These are phyloP conservation scores for Anisodus acutangulus DNA, from an alignment of 257 asterid genomes.

Conservation along the genomic window DNA sequence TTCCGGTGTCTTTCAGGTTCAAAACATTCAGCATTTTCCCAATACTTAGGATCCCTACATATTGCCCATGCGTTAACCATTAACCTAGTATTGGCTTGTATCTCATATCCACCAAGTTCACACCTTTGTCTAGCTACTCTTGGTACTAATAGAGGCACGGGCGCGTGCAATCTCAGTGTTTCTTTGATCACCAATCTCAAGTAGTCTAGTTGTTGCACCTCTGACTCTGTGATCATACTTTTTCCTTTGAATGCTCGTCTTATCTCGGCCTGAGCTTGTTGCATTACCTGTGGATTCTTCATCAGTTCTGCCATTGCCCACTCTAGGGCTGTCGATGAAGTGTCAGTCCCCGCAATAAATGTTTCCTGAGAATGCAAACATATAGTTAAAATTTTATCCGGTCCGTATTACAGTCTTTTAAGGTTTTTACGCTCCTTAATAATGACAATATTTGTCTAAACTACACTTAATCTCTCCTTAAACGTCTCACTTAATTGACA, in stretches of 20 bases:
- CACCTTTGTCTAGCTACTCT: slow-evolving; percentile 24
- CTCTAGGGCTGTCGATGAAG: slow-evolving; percentile 24
- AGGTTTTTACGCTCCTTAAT: neutral
- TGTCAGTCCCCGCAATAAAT: slow-evolving; percentile 24
- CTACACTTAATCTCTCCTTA: neutral
- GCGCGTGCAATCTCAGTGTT: slow-evolving; percentile 10
- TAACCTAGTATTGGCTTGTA: slow-evolving; percentile 36
- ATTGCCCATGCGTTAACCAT: slow-evolving; percentile 46
- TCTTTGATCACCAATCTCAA: slow-evolving; percentile 14
- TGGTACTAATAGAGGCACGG: slow-evolving; percentile 13
- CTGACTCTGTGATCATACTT: neutral
- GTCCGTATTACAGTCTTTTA: neutral
- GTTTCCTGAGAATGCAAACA: slow-evolving; percentile 9
- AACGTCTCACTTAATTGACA: neutral
- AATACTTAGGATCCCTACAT: slow-evolving; percentile 40
- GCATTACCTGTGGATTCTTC: slow-evolving; percentile 15
- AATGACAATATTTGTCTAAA: neutral
- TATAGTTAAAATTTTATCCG: neutral
- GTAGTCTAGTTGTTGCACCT: slow-evolving; percentile 2
- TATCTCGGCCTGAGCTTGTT: neutral
- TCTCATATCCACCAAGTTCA: slow-evolving; percentile 23
- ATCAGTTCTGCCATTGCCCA: slow-evolving; percentile 27
- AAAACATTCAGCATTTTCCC: slow-evolving; percentile 34
- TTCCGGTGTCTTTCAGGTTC: slow-evolving; percentile 37
- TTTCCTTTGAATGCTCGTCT: slow-evolving; percentile 15